Conservation (phyloP, 2,329 filamentous ascomycete species). For the Elsinoe perseae region DNA sequence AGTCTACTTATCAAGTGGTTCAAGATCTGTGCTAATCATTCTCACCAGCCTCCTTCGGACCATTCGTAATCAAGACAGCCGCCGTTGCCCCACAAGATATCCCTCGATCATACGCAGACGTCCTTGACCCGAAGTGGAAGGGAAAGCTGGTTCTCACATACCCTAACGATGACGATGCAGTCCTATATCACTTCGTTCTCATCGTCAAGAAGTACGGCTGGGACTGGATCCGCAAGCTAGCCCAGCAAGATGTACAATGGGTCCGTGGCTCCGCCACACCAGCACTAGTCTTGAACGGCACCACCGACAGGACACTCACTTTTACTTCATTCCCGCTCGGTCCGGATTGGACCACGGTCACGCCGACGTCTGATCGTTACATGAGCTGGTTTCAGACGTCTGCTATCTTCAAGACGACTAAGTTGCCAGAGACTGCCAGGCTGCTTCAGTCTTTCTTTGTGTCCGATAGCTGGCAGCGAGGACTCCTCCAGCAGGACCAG, state of each 20-base stretch:
- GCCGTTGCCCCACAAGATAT: conserved; percentile 26
- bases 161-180: conserved; percentile 52
- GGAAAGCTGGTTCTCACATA: conserved; percentile 49
- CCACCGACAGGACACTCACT: conserved; percentile 18
- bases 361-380: conserved; percentile 30
- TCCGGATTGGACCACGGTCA: background rate
- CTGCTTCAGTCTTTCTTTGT: conserved; percentile 37
- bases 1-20: background rate
- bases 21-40: background rate
- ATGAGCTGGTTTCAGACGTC: conserved; percentile 42
- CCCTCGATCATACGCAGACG: conserved; percentile 38
- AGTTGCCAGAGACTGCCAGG: conserved; percentile 42
- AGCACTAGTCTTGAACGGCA: conserved; percentile 26
- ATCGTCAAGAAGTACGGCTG: conserved; percentile 37
- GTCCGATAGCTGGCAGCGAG: conserved; percentile 14
- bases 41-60: conserved; percentile 17
- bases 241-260: conserved; percentile 44
- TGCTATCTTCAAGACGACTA: conserved; percentile 40
- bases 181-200: conserved; percentile 45
- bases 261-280: conserved; percentile 45
- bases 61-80: conserved; percentile 31
- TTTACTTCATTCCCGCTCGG: conserved; percentile 25
- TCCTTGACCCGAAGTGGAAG: conserved; percentile 45
- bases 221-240: conserved; percentile 40
- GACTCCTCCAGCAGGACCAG: background rate